Base-by-base conservation (phyloP, 371 early-diverging fungal genomes). In the Mortierella sp. region DNA sequence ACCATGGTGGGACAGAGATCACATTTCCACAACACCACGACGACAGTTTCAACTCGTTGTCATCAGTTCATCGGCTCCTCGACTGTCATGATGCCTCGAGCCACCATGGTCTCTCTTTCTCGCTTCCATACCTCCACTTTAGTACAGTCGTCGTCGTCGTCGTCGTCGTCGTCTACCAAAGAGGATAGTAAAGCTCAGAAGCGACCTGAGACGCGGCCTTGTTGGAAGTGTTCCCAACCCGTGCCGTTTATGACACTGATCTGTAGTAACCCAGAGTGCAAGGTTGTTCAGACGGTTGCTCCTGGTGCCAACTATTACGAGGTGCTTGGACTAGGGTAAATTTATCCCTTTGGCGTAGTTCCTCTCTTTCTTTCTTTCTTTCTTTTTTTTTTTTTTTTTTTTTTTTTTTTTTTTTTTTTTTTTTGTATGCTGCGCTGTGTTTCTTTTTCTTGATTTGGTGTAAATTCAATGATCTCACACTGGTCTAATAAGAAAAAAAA, bases 211-310 rank as follows among this genome's bases (percentile, higher is more conserved):
- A 70, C 69, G 19, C 80, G 80, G n/a, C 48, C 70, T 6, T 87
- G 87, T 60, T 87, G 86, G 86, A 86, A 86, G 65, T 87, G 87
- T 59, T 68, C 84, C 25, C 69, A 82, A 21, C 68, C 81, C 6
- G 83, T 85, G 14, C 84, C 84, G 11, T 81, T 70, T 21, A 50
- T 85, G 57, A 71, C 84, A 1, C 59, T 86, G 21, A 65, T 82
- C 47, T 91, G 91, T 72, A 84, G 84, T 21, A 90, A 88, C 56
- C 80, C 82, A 19, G 85, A 85, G 18, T 93, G 93, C 74, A 84
- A 82, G 19, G 90, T 86, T 19, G 90, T 94, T 62, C 94, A 93
- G 70, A 87, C 92, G 14, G 83, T 91, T 7, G 84, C 86, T 1
- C 59, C 84, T 7, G 86, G 87, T 15, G 69, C 86, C 30, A 90